These are phyloP conservation scores for Polysphondylium violaceum DNA, from an alignment of 78 protist species.

Conservation along the genomic window DNA sequence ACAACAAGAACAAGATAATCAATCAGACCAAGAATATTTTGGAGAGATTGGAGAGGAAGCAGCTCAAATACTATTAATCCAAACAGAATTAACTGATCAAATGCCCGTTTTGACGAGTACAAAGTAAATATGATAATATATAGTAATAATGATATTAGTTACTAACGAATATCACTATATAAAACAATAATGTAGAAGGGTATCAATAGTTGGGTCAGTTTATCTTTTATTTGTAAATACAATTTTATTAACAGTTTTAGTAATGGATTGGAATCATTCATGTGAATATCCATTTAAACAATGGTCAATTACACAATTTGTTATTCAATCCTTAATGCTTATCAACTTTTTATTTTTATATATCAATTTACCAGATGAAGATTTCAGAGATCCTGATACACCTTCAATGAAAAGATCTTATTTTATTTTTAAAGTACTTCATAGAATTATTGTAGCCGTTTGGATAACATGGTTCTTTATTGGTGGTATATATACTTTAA, in stretches of 20 bases:
- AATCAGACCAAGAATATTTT: background rate
- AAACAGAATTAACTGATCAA: slow-evolving; percentile 16
- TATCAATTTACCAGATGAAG: background rate
- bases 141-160: background rate
- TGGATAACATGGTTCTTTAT: slow-evolving; percentile 19
- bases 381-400: background rate
- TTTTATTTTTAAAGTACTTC: slow-evolving; percentile 10
- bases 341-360: slow-evolving; percentile 7
- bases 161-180: background rate
- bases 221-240: slow-evolving; percentile 20
- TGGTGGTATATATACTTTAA: slow-evolving; percentile 17
- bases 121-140: background rate
- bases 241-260: background rate
- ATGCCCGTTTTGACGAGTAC: background rate
- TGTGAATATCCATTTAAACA: slow-evolving; percentile 23
- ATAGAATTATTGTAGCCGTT: background rate
- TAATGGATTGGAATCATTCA: slow-evolving; percentile 22
- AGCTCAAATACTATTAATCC: slow-evolving; percentile 7
- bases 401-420: background rate
- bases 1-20: background rate
- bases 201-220: background rate
- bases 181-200: background rate
- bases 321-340: background rate
- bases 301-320: slow-evolving; percentile 20
- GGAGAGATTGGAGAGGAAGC: slow-evolving; percentile 47